Conservation (phyloP, 1,139 yeast genomes). For the Hanseniaspora sp. region DNA sequence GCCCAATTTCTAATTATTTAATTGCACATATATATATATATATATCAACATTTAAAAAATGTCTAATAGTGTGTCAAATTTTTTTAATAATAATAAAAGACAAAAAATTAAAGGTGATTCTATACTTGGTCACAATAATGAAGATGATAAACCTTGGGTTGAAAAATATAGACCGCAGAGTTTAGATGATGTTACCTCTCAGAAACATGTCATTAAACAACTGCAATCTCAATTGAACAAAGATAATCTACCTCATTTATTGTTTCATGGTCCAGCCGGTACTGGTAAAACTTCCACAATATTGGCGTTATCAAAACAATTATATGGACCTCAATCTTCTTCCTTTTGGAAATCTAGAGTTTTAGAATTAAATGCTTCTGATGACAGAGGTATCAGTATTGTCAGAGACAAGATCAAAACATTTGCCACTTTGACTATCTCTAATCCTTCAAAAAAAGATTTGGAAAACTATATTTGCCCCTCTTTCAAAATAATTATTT, state of each 20-base stretch:
- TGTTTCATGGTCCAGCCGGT: conserved; percentile 96
- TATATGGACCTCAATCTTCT: conserved; percentile 51
- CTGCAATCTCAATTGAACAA: conserved; percentile 66
- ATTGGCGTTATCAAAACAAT: conserved; percentile 71
- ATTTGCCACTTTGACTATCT: conserved; percentile 78
- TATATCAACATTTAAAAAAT: not conserved
- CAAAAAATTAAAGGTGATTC: conserved; percentile 10
- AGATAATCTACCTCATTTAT: conserved; percentile 85
- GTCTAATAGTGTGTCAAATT: not conserved
- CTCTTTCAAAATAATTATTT: conserved; percentile 70
- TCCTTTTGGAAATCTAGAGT: conserved; percentile 60
- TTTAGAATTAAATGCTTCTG: conserved; percentile 87
- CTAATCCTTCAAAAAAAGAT: conserved; percentile 65
- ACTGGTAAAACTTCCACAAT: conserved; percentile 94
- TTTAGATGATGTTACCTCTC: conserved; percentile 80
- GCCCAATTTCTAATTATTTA: not conserved
- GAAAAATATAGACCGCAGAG: conserved; percentile 49
- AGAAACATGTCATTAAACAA: conserved; percentile 81
- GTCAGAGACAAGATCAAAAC: conserved; percentile 87
- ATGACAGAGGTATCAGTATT: conserved; percentile 87
- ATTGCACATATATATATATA: not conserved
- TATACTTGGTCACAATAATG: not conserved
- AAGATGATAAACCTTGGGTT: conserved; percentile 28
- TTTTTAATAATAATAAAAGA: conserved; percentile 8
- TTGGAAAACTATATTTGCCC: conserved; percentile 78